These are phyloP conservation scores for Dendrobium chrysotoxum DNA, from an alignment of 106 monocot species.

Conservation along the genomic window DNA sequence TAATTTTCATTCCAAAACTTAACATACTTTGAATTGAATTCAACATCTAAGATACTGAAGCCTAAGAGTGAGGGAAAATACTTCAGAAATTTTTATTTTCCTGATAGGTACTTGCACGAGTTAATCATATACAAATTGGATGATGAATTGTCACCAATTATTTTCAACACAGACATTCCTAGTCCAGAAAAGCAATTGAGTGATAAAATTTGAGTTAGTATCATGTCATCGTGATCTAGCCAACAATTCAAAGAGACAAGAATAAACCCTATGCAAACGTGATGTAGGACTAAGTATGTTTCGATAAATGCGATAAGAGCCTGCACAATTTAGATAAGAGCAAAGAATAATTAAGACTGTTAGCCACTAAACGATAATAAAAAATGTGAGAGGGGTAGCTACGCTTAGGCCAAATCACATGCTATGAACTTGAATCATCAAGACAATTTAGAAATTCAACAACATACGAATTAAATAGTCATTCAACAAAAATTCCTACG, in stretches of 20 bases:
- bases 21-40: not conserved
- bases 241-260: not conserved
- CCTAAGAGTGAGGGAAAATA: not conserved
- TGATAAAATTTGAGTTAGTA: not conserved
- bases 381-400: no score
- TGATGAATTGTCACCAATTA: not conserved
- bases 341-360: no score
- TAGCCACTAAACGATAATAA: no score
- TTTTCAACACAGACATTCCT: not conserved
- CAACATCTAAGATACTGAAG: not conserved
- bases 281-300: no score
- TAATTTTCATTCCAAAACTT: not conserved
- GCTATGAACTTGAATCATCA: no score
- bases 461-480: no score
- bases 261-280: not conserved
- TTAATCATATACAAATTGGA: not conserved
- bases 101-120: not conserved
- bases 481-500: no score
- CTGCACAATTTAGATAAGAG: no score
- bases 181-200: not conserved
- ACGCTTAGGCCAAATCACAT: no score
- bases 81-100: not conserved
- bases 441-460: no score
- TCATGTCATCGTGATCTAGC: not conserved
- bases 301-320: no score